Percentiles rank a stretch among this genome's conserved stretches.
phyloP scores from a whole-genome alignment of 2,329 filamentous ascomycete species.

The Stemphylium beticola region DNA sequence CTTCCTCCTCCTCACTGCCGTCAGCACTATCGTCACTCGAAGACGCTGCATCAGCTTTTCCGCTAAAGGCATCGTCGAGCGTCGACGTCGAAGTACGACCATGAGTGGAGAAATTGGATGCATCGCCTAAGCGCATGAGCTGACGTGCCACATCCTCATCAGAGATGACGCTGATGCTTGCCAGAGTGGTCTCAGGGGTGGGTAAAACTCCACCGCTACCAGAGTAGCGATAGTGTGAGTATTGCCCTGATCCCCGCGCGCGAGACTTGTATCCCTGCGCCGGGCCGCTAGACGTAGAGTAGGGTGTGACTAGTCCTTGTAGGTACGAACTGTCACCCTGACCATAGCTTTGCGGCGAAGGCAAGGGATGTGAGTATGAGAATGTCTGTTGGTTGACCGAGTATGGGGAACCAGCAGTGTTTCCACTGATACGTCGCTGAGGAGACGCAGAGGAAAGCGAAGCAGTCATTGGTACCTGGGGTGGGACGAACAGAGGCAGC shows the following conservation, averaged over 20 bases:
- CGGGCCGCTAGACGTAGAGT: constrained; percentile 42
- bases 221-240: constrained; percentile 51
- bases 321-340: constrained; percentile 46
- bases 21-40: constrained; percentile 68
- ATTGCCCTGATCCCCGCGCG: constrained; percentile 45
- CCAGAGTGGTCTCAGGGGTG: constrained; percentile 95
- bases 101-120: constrained; percentile 84
- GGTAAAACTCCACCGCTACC: constrained; percentile 70
- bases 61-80: constrained; percentile 90
- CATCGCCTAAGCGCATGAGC: constrained; percentile 92
- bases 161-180: constrained; percentile 78
- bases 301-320: constrained; percentile 46
- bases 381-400: constrained; percentile 81
- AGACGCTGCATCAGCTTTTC: constrained; percentile 73
- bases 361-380: constrained; percentile 75
- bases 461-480: constrained; percentile 77
- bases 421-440: constrained; percentile 78
- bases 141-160: constrained; percentile 98
- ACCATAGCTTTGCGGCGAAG: constrained; percentile 80
- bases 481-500: constrained; percentile 91
- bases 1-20: constrained; percentile 70
- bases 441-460: constrained; percentile 98
- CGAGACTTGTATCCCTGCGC: constrained; percentile 44
- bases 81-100: constrained; percentile 93
- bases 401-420: constrained; percentile 74